These are phyloP conservation scores for Ascochyta lentis DNA, from an alignment of 2,329 filamentous ascomycete species.

Conservation along the genomic window DNA sequence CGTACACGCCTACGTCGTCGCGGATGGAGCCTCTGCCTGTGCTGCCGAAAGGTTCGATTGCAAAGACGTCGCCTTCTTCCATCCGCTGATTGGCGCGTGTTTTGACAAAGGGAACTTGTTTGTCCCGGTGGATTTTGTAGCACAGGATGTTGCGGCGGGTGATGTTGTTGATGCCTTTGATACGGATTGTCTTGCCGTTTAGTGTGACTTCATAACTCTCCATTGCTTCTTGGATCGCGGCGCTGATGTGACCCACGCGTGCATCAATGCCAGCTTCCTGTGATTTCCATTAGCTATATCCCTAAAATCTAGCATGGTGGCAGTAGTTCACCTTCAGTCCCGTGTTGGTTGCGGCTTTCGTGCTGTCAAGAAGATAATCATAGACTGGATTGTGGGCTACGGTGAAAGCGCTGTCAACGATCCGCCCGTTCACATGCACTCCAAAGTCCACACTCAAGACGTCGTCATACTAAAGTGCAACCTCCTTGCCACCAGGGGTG, in stretches of 20 bases:
- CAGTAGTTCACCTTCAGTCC: slow-evolving; percentile 68
- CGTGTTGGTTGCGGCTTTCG: slow-evolving; percentile 72
- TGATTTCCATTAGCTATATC: slow-evolving; percentile 9
- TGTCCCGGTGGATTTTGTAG: slow-evolving; percentile 89
- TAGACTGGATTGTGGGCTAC: slow-evolving; percentile 71
- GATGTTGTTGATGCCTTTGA: slow-evolving; percentile 84
- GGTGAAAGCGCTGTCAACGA: slow-evolving; percentile 75
- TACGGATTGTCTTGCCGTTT: slow-evolving; percentile 74
- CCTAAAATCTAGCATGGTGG: neutral
- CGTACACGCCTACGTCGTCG: slow-evolving; percentile 70
- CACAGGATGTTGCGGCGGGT: slow-evolving; percentile 91
- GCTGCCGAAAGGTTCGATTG: slow-evolving; percentile 94
- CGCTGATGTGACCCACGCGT: slow-evolving; percentile 82
- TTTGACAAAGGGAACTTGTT: slow-evolving; percentile 92
- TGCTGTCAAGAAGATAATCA: slow-evolving; percentile 69
- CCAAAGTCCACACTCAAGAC: slow-evolving; percentile 78
- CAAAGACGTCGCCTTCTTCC: slow-evolving; percentile 95
- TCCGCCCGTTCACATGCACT: slow-evolving; percentile 72
- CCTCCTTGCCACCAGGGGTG: slow-evolving; percentile 84
- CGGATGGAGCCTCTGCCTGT: slow-evolving; percentile 85
- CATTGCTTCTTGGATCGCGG: slow-evolving; percentile 87
- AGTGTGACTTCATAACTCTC: slow-evolving; percentile 88
- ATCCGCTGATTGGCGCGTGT: slow-evolving; percentile 86
- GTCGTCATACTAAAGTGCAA: slow-evolving; percentile 72
- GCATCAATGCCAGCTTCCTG: slow-evolving; percentile 89